phyloP scores from a whole-genome alignment of 306 rosid genomes.

The Heteromeles arbutifolia region DNA sequence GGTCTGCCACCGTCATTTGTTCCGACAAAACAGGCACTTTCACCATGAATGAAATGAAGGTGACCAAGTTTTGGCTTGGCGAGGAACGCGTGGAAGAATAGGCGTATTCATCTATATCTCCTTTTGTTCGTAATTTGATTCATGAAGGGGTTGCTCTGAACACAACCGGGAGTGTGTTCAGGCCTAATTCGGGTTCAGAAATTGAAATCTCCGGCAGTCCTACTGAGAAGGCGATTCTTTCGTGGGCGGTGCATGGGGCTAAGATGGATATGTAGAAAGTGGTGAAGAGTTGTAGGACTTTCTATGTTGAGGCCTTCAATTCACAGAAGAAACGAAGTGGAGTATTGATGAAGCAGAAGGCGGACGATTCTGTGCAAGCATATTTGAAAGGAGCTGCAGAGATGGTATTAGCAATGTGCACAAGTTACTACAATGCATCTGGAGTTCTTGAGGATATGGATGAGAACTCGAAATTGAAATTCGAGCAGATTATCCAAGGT shows the following conservation, averaged over 20 bases:
- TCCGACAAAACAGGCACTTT: constrained; percentile 44
- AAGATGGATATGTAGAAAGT: constrained; percentile 24
- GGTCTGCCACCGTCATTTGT: constrained; percentile 33
- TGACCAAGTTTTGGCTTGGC: constrained; percentile 31
- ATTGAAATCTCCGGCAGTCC: constrained; percentile 37
- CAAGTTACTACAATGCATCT: constrained; percentile 27
- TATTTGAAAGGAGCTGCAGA: constrained; percentile 51
- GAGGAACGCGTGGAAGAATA: not conserved
- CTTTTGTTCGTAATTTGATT: not conserved
- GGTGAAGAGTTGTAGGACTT: not conserved
- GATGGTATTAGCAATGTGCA: constrained; percentile 23
- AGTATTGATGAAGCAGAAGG: constrained; percentile 19
- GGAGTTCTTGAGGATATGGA: constrained; percentile 7
- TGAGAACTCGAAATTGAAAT: not conserved
- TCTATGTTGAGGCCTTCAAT: constrained; percentile 37
- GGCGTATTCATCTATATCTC: constrained; percentile 5
- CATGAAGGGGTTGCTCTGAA: constrained; percentile 34
- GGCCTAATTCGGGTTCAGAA: constrained; percentile 1
- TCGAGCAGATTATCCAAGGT: constrained; percentile 23
- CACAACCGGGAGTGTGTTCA: constrained; percentile 37
- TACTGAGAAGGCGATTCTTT: constrained; percentile 46
- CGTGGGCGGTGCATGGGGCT: constrained; percentile 30
- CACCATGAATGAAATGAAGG: constrained; percentile 36
- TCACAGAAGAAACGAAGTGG: constrained; percentile 36
- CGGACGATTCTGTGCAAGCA: constrained; percentile 7